Conservation (phyloP, 2,329 filamentous ascomycete genomes). For the Cordyceps cateniannulata region DNA sequence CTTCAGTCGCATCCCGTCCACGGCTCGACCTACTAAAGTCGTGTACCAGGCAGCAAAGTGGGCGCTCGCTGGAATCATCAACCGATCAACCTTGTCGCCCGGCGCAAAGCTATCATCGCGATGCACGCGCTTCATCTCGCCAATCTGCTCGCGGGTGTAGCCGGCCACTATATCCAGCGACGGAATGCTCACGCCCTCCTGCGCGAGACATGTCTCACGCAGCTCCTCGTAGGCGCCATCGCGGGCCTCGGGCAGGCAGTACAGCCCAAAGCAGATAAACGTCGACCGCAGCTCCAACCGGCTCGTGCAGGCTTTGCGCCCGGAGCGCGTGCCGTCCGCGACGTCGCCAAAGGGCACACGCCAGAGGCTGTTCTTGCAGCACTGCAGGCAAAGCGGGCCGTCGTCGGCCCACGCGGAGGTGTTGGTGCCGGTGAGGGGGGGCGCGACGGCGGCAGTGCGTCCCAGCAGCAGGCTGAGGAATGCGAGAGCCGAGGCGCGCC, state of each 20-base stretch:
- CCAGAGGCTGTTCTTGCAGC: conserved; percentile 25
- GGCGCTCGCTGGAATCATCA: conserved; percentile 28
- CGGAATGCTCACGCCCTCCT: conserved; percentile 24
- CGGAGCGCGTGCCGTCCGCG: conserved; percentile 20
- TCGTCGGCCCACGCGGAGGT: not conserved
- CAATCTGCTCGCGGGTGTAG: conserved; percentile 29
- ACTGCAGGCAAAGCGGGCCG: conserved; percentile 23
- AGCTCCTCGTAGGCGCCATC: conserved; percentile 20
- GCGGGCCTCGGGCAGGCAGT: conserved; percentile 26
- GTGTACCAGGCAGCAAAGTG: conserved; percentile 30
- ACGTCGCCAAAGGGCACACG: conserved; percentile 27
- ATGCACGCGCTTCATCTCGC: conserved; percentile 23
- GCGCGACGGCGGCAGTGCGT: not conserved
- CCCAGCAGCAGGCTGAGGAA: not conserved
- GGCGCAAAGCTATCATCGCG: conserved; percentile 20
- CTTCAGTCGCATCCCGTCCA: not conserved
- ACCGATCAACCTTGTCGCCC: conserved; percentile 19
- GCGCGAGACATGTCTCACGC: conserved; percentile 29
- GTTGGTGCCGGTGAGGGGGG: not conserved
- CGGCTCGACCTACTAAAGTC: conserved; percentile 27
- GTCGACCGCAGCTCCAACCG: conserved; percentile 24
- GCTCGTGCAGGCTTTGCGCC: conserved; percentile 25
- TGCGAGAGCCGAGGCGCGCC: not conserved
- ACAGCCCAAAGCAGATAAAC: conserved; percentile 31
- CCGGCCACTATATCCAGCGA: conserved; percentile 25